Evolutionary conservation across 202 grass and related monocot species (phyloP).

Genomic region (Schoenoplectus triqueter): DNA sequence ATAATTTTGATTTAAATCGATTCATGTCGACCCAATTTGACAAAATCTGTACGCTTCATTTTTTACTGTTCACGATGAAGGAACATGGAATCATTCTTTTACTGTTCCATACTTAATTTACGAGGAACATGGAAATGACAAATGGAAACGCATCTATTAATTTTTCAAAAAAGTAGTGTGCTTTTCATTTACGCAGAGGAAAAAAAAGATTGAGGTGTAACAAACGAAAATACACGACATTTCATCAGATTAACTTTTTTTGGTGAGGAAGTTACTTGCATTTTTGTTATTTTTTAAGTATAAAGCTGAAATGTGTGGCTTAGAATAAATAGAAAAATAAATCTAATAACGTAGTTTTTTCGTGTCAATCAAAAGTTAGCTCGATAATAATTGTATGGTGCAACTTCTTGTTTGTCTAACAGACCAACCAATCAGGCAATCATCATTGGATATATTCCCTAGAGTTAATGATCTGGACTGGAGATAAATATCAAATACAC

Average conservation of each 20-base stretch:
- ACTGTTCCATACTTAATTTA: too few species aligned
- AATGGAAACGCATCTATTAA: background rate
- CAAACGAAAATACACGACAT: background rate
- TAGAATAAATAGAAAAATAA: background rate
- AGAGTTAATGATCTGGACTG: background rate
- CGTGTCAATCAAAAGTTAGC: slow-evolving; percentile 22
- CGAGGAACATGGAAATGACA: background rate
- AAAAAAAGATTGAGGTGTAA: background rate
- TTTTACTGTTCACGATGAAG: too few species aligned
- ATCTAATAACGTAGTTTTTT: background rate
- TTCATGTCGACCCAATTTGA: too few species aligned
- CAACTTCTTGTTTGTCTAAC: slow-evolving; percentile 21
- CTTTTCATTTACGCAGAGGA: background rate
- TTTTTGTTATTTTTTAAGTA: background rate
- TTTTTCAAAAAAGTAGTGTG: background rate
- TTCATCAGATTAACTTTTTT: background rate
- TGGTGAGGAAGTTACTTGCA: background rate
- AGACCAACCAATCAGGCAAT: slow-evolving; percentile 9
- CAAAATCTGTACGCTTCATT: too few species aligned
- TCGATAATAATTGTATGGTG: slow-evolving; percentile 14
- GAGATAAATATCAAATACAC: background rate
- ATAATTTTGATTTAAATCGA: too few species aligned
- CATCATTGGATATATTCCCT: slow-evolving; percentile 9
- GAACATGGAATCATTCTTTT: too few species aligned
- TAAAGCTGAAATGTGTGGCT: background rate